Percentiles rank a stretch among this genome's conserved stretches.
Conservation (phyloP, 495 filamentous ascomycete species). For the Penicillium canariense region DNA sequence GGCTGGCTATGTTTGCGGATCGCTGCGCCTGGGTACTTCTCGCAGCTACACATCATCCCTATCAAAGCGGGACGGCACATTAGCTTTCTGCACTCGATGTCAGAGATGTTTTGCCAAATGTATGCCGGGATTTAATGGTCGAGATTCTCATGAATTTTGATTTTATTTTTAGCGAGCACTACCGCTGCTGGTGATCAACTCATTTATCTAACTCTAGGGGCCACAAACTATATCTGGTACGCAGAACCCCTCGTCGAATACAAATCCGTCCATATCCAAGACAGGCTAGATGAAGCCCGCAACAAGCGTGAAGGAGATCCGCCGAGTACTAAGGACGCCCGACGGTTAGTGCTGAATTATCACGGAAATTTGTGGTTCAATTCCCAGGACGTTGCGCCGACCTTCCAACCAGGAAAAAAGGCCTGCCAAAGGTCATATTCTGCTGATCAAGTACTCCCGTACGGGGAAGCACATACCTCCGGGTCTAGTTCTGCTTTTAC, state of each 20-base stretch:
- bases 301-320: neutral
- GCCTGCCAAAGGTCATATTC: too few relatives aligned
- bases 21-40: neutral
- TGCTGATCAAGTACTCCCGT: too few relatives aligned
- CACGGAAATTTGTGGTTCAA: too few relatives aligned
- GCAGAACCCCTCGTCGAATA: neutral
- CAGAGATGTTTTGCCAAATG: neutral
- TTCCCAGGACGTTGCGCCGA: too few relatives aligned
- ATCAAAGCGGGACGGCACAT: neutral
- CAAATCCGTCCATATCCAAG: neutral
- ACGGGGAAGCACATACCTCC: too few relatives aligned
- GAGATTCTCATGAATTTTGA: neutral
- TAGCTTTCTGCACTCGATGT: neutral
- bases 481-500: neutral
- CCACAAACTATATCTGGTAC: neutral
- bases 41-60: too few relatives aligned
- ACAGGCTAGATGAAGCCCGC: neutral
- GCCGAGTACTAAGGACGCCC: neutral
- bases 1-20: neutral
- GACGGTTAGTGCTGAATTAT: neutral
- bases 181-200: neutral
- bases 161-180: neutral
- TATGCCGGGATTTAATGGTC: neutral
- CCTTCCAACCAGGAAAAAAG: too few relatives aligned
- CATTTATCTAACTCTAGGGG: neutral